Base-by-base conservation (phyloP, 2,329 filamentous ascomycete species). In the Hypocreales sp. region DNA sequence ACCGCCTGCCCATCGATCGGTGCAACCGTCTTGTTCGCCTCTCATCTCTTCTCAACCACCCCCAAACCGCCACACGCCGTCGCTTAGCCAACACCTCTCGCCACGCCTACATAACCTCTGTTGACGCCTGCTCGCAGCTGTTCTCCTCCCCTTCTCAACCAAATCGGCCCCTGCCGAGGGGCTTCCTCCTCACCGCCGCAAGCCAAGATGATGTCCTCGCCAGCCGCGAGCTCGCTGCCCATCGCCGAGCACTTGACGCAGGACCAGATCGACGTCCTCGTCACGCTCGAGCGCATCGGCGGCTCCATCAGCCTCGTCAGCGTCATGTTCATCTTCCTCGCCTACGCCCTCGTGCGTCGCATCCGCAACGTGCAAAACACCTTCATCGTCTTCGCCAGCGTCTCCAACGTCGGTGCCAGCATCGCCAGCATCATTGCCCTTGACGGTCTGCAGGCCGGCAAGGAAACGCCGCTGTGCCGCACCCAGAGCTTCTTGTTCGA, bases 351-450 rank as follows among this genome's bases (percentile, higher is more conserved):
- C 2, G 64, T 63, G 26, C 67, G 60, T 27, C 51, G 61, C 3
- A 53, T 69, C 12, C 62, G 67, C 10, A 70, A 67, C 13, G 62
- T 73, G 0, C 67, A 68, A 11, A 72, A 72, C 39, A 68, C 65
- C 1, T 73, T 73, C 35, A 72, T 73, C 27, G 55, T 72, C 15
- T 72, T 71, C 38, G 68, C 68, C 5, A 72, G 67, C 13, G 55
- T 72, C 15, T 62, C 67, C 32, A 73, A 73, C 35, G 48, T 71
- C 5, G 67, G 67, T 3, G 67, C 68, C 9, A 68, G 67, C 37
- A 52, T 64, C 23, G 80, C 75, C 8, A 82, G 78, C 25, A 56
- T 83, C 15, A 81, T 86, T 25, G 77, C 75, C 5, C 67, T 71
- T 30, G 66, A 71, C 11, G 78, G 75, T 2, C 59, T 84, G 22